Evolutionary conservation across 2,329 filamentous ascomycete genomes (phyloP), one percentile per base, ranked within the genome.

Genomic region (Ophiostoma pallidulum): DNA sequence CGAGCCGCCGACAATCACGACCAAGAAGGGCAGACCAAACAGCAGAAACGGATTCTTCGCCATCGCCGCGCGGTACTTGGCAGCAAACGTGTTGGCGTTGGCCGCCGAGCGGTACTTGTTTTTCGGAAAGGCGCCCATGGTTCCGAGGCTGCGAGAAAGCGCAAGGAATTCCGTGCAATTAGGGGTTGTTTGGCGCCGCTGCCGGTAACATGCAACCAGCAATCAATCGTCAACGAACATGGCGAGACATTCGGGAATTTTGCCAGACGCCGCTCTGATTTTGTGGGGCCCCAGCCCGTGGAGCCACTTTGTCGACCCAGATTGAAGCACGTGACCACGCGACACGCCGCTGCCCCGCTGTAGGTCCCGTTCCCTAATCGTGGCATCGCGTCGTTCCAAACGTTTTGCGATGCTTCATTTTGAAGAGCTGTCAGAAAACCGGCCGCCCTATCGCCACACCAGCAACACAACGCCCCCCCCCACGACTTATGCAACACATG

Each of bases 21-120:
- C 70, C 56, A 98, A 77, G 66, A 98, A 98, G 1, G 92, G 94
- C 4, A 98, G 74, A 2, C 94, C 94, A 63, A 98, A 98, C 53
- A 95, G 78, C 24, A 89, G 70, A 64, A 98, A 98, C 1, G 92
- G 94, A 58, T 86, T 88, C 60, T 76, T 82, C 50, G 78, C 73
- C 56, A 98, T 78, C 51, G 78, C 66, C 28, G 76, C 70, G 49
- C 92, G 86, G 70, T 98, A 98, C 53, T 73, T 73, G 49, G 82
- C 77, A 43, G 85, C 86, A 57, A 94, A 68, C 10, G 76, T 78
- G 65, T 80, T 80, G 53, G 77, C 68, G 53, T 87, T 77, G 51
- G 79, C 74, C 29, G 82, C 66, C 35, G 79, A 69, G 53, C 80
- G 82, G 65, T 84, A 94, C 53, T 80, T 83, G 57, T 86, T 87